A percentile compares a stretch with the other conserved stretches of the same genome.
These are phyloP conservation scores for Halenospora varia DNA, from an alignment of 495 filamentous ascomycete species.

Conservation along the genomic window DNA sequence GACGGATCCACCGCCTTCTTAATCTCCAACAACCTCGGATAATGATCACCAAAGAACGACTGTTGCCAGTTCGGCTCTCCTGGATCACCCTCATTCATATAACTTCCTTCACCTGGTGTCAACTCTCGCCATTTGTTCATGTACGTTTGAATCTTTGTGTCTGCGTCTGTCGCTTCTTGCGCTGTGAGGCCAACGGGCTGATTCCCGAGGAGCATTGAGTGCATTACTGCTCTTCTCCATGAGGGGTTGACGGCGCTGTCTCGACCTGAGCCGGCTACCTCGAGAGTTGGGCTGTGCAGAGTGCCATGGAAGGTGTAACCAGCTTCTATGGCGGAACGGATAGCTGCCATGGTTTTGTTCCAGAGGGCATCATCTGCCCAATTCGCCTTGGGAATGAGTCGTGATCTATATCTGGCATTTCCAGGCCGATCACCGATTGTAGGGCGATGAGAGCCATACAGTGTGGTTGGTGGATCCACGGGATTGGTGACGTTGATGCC, in stretches of 20 bases:
- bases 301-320: slow-evolving; percentile 42
- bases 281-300: slow-evolving; percentile 21
- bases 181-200: slow-evolving; percentile 34
- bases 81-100: slow-evolving; percentile 40
- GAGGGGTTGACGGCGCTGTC: slow-evolving; percentile 51
- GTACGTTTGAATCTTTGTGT: slow-evolving; percentile 30
- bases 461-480: neutral
- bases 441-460: neutral
- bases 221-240: slow-evolving; percentile 48
- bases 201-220: slow-evolving; percentile 20
- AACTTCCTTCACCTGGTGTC: slow-evolving; percentile 36
- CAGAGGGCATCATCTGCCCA: slow-evolving; percentile 36
- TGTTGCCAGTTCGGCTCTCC: slow-evolving; percentile 44
- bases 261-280: slow-evolving; percentile 26
- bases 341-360: slow-evolving; percentile 20
- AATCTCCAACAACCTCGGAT: slow-evolving; percentile 37
- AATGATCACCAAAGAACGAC: slow-evolving; percentile 46
- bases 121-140: slow-evolving; percentile 30
- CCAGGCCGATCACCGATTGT: slow-evolving; percentile 27
- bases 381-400: slow-evolving; percentile 49
- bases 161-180: slow-evolving; percentile 19
- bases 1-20: slow-evolving; percentile 54
- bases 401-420: slow-evolving; percentile 50
- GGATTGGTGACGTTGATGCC: neutral
- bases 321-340: slow-evolving; percentile 39